Base-by-base conservation (phyloP, 1,139 yeast species). In the Geotrichum carabidarum region DNA sequence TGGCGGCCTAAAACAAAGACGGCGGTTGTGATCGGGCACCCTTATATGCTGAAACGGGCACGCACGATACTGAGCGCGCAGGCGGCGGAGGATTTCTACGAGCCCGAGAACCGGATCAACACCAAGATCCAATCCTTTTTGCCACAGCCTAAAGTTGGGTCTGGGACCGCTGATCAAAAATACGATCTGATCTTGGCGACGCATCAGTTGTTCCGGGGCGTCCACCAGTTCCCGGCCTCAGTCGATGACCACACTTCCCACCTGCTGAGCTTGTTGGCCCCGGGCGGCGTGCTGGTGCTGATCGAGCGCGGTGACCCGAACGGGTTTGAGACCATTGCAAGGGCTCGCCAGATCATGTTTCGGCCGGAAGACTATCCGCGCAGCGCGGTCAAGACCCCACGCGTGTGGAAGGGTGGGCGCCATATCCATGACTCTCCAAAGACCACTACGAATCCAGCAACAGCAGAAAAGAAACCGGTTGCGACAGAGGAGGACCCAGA, bases 301-400 rank as follows among this genome's bases (percentile, higher is more conserved):
- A 73, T 91, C 2, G 98, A 93, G 71, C 77, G 97, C 60, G 99
- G 99, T 1, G 88, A 86, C 56, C 88, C 97, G 0, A 69, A 83
- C 38, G 98, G 98, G 0, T 89, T 89, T 66, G 98, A 93, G 69
- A 78, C 83, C 5, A 78, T 90, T 58, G 95, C 96, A 0, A 77
- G 96, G 55, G 97, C 98, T 1, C 78, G 99, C 64, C 96, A 93
- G 68, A 70, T 88, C 8, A 81, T 90, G 81, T 74, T 93, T 22
- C 79, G 97, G 60, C 96, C 97, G 0, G 95, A 88, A 63, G 78
- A 81, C 5, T 76, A 74, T 60, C 75, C 72, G 7, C 68, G 71
- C 3, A 87, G 82, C 60, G 66, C 70, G 18, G 84, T 85, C 0
- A 85, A 86, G 65, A 75, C 82, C 22, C 94, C 95, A 34, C 76